phyloP scores from a whole-genome alignment of 2,329 filamentous ascomycete species.

The Epichloe uncinata region DNA sequence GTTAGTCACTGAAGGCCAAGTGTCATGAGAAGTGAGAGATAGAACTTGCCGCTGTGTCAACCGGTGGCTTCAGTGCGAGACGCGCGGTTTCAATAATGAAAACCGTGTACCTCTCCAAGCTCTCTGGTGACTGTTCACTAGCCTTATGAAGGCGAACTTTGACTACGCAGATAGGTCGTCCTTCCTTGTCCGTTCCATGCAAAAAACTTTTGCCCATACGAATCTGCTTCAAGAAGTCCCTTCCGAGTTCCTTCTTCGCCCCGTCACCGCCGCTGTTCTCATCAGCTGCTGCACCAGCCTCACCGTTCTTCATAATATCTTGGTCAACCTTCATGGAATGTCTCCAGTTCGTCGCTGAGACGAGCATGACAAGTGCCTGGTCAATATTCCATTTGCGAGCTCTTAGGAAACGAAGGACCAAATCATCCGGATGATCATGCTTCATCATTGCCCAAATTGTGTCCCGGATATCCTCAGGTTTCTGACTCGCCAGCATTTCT shows the following conservation, averaged over 20 bases:
- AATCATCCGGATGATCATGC: conserved; percentile 81
- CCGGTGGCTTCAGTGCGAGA: conserved; percentile 61
- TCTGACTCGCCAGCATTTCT: conserved; percentile 61
- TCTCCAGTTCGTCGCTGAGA: conserved; percentile 91
- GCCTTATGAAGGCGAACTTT: conserved; percentile 69
- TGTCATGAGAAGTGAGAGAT: not conserved
- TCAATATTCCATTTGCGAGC: conserved; percentile 95
- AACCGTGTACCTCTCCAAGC: conserved; percentile 79
- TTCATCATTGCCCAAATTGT: conserved; percentile 93
- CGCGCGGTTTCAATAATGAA: conserved; percentile 92
- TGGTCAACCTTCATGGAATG: conserved; percentile 72
- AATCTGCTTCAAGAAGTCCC: conserved; percentile 73
- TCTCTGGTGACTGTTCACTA: conserved; percentile 70
- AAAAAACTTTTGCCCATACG: conserved; percentile 87
- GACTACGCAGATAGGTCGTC: conserved; percentile 77
- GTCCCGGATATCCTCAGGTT: conserved; percentile 63
- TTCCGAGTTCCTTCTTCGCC: conserved; percentile 47
- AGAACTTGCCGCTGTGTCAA: conserved; percentile 77
- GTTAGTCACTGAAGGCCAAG: not conserved
- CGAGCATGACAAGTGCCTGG: conserved; percentile 83
- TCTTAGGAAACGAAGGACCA: conserved; percentile 69
- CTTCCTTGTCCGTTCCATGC: conserved; percentile 73
- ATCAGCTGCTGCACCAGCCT: conserved; percentile 49
- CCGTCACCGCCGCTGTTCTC: conserved; percentile 42
- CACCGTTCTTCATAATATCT: conserved; percentile 69